Percentiles rank a stretch among this genome's conserved stretches.
Evolutionary conservation across 108 stramenopile species (phyloP).

Genomic region (Skeletonema marinoi): DNA sequence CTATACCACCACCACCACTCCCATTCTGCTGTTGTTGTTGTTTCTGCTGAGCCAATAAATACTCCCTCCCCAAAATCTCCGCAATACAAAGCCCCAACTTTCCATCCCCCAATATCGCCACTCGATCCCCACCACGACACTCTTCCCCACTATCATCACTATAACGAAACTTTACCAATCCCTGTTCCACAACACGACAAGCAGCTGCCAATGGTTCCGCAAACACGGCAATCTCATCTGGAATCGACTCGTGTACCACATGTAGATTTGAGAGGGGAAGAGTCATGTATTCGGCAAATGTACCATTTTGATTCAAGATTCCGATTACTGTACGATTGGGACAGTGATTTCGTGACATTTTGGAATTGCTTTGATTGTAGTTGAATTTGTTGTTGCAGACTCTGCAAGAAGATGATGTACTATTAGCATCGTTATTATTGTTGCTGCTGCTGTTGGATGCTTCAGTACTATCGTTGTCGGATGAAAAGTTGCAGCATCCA

Average conservation of each 20-base stretch:
- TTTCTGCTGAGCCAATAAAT: constrained; percentile 2
- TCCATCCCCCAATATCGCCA: constrained; percentile 79
- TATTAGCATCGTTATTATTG: neutral
- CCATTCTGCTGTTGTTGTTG: neutral
- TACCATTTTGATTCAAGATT: constrained; percentile 72
- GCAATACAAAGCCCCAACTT: constrained; percentile 79
- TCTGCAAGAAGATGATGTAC: constrained; percentile 21
- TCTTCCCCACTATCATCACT: neutral
- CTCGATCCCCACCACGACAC: constrained; percentile 44
- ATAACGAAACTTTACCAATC: constrained; percentile 44
- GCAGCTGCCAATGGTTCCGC: constrained; percentile 83
- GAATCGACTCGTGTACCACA: constrained; percentile 52
- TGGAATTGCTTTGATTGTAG: constrained; percentile 19
- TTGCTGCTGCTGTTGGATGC: too few relatives aligned
- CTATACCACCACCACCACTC: too few relatives aligned
- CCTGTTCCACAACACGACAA: constrained; percentile 78
- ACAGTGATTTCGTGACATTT: constrained; percentile 71
- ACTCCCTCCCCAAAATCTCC: constrained; percentile 73
- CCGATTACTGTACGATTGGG: constrained; percentile 77
- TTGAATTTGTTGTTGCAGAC: constrained; percentile 46
- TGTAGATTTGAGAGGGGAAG: constrained; percentile 72
- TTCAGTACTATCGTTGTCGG: too few relatives aligned
- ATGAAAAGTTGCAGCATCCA: constrained; percentile 44
- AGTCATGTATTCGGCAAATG: constrained; percentile 76
- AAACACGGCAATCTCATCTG: constrained; percentile 72